Evolutionary conservation across 768 basidiomycete species (phyloP).

Genomic region (Vararia minispora): DNA sequence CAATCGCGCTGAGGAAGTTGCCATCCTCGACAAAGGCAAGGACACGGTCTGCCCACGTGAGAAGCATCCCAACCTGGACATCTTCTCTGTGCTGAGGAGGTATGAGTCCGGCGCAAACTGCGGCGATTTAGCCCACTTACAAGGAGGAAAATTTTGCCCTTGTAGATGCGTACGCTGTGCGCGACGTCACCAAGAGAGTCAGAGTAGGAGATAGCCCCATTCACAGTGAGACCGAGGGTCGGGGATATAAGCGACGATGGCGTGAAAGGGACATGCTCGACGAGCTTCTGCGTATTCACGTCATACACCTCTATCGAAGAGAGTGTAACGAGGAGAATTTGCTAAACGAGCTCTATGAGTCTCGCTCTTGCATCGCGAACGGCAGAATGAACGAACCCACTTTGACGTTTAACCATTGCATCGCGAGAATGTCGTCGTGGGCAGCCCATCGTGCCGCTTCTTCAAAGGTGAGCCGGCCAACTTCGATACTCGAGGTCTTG

Average conservation of each 20-base stretch:
- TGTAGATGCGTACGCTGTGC: conserved; percentile 72
- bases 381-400: conserved; percentile 44
- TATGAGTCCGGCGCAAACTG: conserved; percentile 6
- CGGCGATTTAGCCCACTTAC: conserved; percentile 34
- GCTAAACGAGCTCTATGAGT: conserved; percentile 28
- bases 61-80: conserved; percentile 70
- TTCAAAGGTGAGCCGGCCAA: conserved; percentile 56
- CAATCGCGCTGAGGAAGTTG: conserved; percentile 85
- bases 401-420: conserved; percentile 83
- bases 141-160: conserved; percentile 84
- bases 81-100: conserved; percentile 45
- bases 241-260: conserved; percentile 45
- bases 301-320: conserved; percentile 62
- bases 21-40: conserved; percentile 73
- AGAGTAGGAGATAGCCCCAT: conserved; percentile 34
- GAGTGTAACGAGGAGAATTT: conserved; percentile 54
- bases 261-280: conserved; percentile 56
- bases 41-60: conserved; percentile 94
- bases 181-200: conserved; percentile 44
- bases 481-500: conserved; percentile 45
- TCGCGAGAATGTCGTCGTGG: conserved; percentile 49
- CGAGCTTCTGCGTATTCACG: conserved; percentile 35
- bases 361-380: background rate
- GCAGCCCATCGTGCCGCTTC: conserved; percentile 49
- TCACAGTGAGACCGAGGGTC: conserved; percentile 32